These are phyloP conservation scores for Rhizopogon sp. DNA, from an alignment of 768 basidiomycete genomes.

Conservation along the genomic window DNA sequence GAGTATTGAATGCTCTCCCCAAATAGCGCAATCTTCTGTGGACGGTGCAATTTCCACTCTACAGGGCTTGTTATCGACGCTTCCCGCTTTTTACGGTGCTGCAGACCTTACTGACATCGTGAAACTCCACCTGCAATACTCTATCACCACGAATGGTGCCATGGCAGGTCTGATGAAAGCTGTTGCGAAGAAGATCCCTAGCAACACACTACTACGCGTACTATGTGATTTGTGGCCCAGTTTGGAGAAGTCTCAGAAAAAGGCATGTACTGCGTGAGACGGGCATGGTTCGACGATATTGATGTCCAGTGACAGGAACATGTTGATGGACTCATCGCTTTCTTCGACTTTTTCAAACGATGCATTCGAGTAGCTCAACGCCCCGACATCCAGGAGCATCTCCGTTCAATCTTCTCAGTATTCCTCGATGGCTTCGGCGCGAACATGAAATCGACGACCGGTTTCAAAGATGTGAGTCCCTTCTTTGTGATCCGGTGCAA, in stretches of 20 bases:
- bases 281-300: not conserved
- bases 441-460: slow-evolving; percentile 25
- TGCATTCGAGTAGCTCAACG: slow-evolving; percentile 62
- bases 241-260: slow-evolving; percentile 27
- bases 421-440: slow-evolving; percentile 78
- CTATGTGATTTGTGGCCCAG: slow-evolving; percentile 54
- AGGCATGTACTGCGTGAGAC: slow-evolving; percentile 24
- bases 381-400: slow-evolving; percentile 55
- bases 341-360: slow-evolving; percentile 66
- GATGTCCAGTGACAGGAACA: slow-evolving; percentile 13
- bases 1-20: not conserved
- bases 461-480: slow-evolving; percentile 24
- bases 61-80: slow-evolving; percentile 62
- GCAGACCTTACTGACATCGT: slow-evolving; percentile 54
- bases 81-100: slow-evolving; percentile 79
- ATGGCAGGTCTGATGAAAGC: slow-evolving; percentile 49
- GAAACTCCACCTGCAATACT: slow-evolving; percentile 50
- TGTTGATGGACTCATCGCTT: slow-evolving; percentile 29
- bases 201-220: slow-evolving; percentile 63
- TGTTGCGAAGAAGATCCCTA: slow-evolving; percentile 64
- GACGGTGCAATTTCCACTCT: slow-evolving; percentile 44
- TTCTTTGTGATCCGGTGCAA: not conserved
- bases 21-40: not conserved
- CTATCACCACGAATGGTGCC: slow-evolving; percentile 17
- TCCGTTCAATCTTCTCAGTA: slow-evolving; percentile 67